Base-by-base conservation (phyloP, 768 basidiomycete species). In the Collybia mongolica region DNA sequence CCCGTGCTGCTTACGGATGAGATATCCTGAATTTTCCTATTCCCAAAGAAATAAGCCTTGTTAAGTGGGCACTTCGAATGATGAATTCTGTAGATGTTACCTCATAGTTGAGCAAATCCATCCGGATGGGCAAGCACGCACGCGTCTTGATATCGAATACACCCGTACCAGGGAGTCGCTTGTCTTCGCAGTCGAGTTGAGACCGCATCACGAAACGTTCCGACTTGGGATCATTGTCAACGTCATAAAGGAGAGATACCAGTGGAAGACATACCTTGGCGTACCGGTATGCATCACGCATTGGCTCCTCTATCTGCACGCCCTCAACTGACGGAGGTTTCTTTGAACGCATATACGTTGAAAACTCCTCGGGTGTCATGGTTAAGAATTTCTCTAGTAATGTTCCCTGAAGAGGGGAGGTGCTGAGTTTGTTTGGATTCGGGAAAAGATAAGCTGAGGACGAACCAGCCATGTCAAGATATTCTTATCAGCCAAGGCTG, bases 111-210 rank as follows among this genome's bases (percentile, higher is more conserved):
- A 93, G 72, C 9, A 88, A 69, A 63, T 98, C 96, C 63, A 90
- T 72, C 1, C 96, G 84, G 40, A 98, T 84, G 0, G 90, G 82
- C 20, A 92, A 66, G 26, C 85, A 88, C 0, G 93, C 94, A 41
- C 96, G 82, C 0, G 96, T 98, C 68, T 99, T 99, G 69, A 98
- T 84, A 63, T 99, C 96, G 58, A 99, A 99, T 1, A 95, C 84
- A 23, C 93, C 93, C 0, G 85, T 86, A 1, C 93, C 94, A 3
- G 95, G 95, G 24, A 98, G 70, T 38, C 89, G 78, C 11, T 68
- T 57, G 60, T 98, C 90, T 1, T 83, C 70, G 57, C 94, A 93
- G 62, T 99, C 96, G 5, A 99, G 78, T 64, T 99, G 96, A 0
- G 95, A 96, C 12, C 96, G 89, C 88, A 98, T 93, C 20, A 98